Base-by-base conservation (phyloP, 148 eudicot genomes). In the Vaccinium vitisidaea region DNA sequence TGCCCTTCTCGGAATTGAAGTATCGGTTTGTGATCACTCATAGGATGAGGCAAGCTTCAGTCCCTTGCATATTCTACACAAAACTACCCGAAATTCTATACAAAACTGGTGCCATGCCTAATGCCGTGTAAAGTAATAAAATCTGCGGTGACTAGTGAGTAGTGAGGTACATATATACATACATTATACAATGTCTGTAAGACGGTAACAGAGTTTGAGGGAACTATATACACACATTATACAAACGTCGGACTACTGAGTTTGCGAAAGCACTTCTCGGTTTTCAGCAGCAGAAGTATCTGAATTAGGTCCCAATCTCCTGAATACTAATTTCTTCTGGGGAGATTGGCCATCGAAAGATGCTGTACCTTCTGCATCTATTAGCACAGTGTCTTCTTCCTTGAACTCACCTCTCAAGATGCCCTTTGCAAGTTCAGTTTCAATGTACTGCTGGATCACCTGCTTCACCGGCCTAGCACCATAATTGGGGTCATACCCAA, bases 401-500 rank as follows among this genome's bases (percentile, higher is more conserved):
- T 91, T 94, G 79, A 90, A 95, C n/a, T 94, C 98, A 49, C 99
- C 99, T 85, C 95, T 95, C 86, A 94, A 84, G 23, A 97, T 95
- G 23, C 98, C 98, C 90, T 92, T 97, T 8, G 99, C 99, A 25
- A 97, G 94, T 83, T 94, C 99, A 25, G 94, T 96, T 79, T 96
- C 99, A 15, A 95, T 92, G 55, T 94, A 83, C 58, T 95, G 99
- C 80, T 96, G 99, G 76, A 95, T 93, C 43, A 95, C 95, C 19
- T 96, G 91, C 87, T 97, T 97, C 58, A 95, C 99, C 0, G 94
- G 98, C 87, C 99, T 88, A 13, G 99, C 99, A 82, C 99, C 99
- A 53, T 93, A 94, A 88, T 91, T 97, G n/a, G 99, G 99, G 75
- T 97, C 99, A 74, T 95, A 97, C 27, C 99, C 99, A 0, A 97